Percentiles rank a stretch among this genome's conserved stretches.
Conservation (phyloP, 768 basidiomycete species). For the Heimioporus sp. region DNA sequence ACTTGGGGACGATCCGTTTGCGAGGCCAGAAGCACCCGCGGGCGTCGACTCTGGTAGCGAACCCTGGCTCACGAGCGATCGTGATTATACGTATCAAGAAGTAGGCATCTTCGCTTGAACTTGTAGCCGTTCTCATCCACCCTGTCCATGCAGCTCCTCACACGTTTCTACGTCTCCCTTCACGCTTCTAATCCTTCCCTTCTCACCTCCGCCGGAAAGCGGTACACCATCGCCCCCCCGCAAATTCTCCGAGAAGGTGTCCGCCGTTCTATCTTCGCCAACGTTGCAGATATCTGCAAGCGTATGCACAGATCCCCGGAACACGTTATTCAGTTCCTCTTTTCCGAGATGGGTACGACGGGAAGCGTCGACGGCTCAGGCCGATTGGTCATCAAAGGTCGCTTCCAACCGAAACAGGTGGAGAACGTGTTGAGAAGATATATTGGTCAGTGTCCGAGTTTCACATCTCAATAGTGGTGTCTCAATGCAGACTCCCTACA, state of each 20-base stretch:
- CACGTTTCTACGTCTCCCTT: slow-evolving; percentile 86
- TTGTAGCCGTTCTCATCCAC: background rate
- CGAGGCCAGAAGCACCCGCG: slow-evolving; percentile 51
- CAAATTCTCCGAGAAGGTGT: slow-evolving; percentile 93
- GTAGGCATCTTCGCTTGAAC: slow-evolving; percentile 37
- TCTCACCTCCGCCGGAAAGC: slow-evolving; percentile 81
- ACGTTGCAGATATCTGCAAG: slow-evolving; percentile 96
- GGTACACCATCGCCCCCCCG: slow-evolving; percentile 96
- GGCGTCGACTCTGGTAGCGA: slow-evolving; percentile 75
- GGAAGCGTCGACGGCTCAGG: slow-evolving; percentile 92
- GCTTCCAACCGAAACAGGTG: slow-evolving; percentile 98
- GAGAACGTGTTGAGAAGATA: slow-evolving; percentile 96
- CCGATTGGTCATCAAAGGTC: slow-evolving; percentile 93
- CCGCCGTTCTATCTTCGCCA: slow-evolving; percentile 96
- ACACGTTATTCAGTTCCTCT: slow-evolving; percentile 96
- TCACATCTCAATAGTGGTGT: background rate
- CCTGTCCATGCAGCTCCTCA: slow-evolving; percentile 63
- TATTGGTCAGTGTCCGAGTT: slow-evolving; percentile 63
- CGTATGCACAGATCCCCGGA: slow-evolving; percentile 98
- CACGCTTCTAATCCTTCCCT: slow-evolving; percentile 94
- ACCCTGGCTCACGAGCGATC: slow-evolving; percentile 88
- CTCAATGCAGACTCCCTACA: slow-evolving; percentile 26
- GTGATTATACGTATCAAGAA: slow-evolving; percentile 96
- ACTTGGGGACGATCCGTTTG: slow-evolving; percentile 87
- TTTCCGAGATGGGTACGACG: slow-evolving; percentile 97